phyloP scores from a whole-genome alignment of 2,329 filamentous ascomycete species.

The Phyllosticta ampelicida region DNA sequence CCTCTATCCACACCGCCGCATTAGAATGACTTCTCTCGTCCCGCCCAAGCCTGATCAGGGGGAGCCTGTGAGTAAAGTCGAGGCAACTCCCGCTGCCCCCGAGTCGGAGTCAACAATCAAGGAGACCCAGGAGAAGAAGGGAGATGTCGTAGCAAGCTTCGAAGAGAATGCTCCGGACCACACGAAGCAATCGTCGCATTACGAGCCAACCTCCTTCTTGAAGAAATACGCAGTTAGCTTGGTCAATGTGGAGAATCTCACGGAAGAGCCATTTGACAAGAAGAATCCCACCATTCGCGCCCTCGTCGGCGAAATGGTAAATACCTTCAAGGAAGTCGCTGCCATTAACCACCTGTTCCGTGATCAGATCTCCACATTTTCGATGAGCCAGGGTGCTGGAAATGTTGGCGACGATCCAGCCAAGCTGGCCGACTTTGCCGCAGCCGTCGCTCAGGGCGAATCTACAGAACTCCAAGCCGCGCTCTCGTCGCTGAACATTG shows the following conservation, averaged over 20 bases:
- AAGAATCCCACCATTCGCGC: conserved; percentile 83
- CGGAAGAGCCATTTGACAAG: conserved; percentile 79
- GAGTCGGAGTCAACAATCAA: conserved; percentile 40
- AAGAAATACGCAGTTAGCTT: conserved; percentile 86
- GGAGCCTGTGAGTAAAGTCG: conserved; percentile 39
- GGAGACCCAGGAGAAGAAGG: conserved; percentile 59
- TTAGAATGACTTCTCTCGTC: conserved; percentile 76
- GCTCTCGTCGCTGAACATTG: conserved; percentile 76
- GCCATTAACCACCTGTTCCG: conserved; percentile 89
- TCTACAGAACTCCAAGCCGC: conserved; percentile 88
- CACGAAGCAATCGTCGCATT: conserved; percentile 37
- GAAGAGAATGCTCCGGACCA: conserved; percentile 65
- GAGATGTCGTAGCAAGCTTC: conserved; percentile 93
- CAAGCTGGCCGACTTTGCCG: conserved; percentile 93
- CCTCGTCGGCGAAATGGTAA: conserved; percentile 94
- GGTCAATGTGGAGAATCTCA: conserved; percentile 88
- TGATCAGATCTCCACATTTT: conserved; percentile 95
- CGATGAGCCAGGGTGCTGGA: conserved; percentile 85
- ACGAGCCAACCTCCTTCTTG: conserved; percentile 84
- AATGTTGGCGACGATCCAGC: conserved; percentile 92
- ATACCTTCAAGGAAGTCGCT: conserved; percentile 96
- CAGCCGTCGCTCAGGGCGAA: conserved; percentile 82
- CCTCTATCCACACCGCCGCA: conserved; percentile 88
- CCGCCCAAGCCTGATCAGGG: conserved; percentile 45
- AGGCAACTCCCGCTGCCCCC: conserved; percentile 23